Conservation (phyloP, 805 yeast genomes). For the Saturnispora saitoi region DNA sequence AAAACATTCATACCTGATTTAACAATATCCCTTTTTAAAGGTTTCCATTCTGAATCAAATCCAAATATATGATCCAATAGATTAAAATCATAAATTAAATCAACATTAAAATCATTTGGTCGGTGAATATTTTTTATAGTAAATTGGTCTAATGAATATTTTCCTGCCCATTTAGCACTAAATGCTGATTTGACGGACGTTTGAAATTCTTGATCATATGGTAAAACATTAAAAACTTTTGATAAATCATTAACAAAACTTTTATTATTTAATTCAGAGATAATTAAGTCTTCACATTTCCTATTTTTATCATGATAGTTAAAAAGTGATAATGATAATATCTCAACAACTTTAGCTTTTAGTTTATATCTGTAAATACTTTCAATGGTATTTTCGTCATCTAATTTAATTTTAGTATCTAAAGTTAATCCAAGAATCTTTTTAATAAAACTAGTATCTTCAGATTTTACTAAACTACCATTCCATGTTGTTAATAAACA, state of each 20-base stretch:
- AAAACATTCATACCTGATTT: conserved; percentile 58
- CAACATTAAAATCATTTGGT: conserved; percentile 42
- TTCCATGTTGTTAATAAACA: conserved; percentile 75
- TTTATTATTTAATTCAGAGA: conserved; percentile 15
- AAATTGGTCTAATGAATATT: conserved; percentile 42
- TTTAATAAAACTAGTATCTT: conserved; percentile 39
- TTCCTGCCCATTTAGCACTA: conserved; percentile 28
- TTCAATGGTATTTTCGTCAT: conserved; percentile 29
- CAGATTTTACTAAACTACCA: conserved; percentile 41
- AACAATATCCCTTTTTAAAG: conserved; percentile 41
- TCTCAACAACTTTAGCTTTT: conserved; percentile 63
- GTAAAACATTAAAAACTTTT: conserved; percentile 29
- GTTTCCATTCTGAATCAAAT: conserved; percentile 37
- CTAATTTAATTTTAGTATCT: conserved; percentile 20
- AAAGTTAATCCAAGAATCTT: conserved; percentile 27
- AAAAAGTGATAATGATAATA: conserved; percentile 63
- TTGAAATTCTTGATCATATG: conserved; percentile 14
- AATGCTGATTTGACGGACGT: conserved; percentile 39
- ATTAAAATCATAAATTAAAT: conserved; percentile 48
- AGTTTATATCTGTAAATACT: conserved; percentile 46
- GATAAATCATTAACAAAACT: conserved; percentile 31
- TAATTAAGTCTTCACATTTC: conserved; percentile 34
- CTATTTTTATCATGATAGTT: conserved; percentile 37
- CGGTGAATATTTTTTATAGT: conserved; percentile 37
- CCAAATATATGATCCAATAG: conserved; percentile 55